Evolutionary conservation across 345 rosid genomes (phyloP), one percentile per base, ranked within the genome.

Genomic region (Rhodamnia rubescens): DNA sequence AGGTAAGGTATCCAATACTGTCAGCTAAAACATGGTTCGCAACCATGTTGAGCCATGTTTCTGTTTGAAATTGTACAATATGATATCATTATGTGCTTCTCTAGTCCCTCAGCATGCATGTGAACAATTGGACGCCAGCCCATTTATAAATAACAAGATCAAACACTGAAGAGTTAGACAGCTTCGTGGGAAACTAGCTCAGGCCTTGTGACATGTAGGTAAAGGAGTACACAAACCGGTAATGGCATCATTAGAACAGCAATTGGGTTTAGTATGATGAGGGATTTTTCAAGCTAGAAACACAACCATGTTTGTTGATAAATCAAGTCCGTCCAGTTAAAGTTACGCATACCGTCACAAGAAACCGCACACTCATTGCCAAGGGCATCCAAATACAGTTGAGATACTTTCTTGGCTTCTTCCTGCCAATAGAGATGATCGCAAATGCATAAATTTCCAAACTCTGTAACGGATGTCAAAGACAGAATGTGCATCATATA

Each of bases 281-380:
- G 24, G 24, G 13, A 64, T 4, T 64, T 18, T 32, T 64, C 24
- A 64, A 32, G 75, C 75, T 32, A 4, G 44, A 64, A 36, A 83
- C 29, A 83, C 49, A 83, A 36, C 75, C 36, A 42, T 0, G 14
- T 16, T 29, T 64, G 24, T 52, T 81, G 13, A n/a, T 81, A 11
- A 53, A 51, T n/a, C 52, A 85, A 85, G 15, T 82, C 81, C 26
- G 11, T 20, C 55, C 15, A 50, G 36, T 49, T 64, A 21, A 81
- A 85, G 81, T 80, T 47, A 53, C 40, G 40, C 88, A 88, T 89
- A 95, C 99, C 98, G 90, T 93, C 91, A 86, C 99, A 97, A 88
- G 91, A 91, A 85, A 90, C 87, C 32, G 97, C 93, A 88, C 92
- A 95, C 16, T 91, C 95, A 81, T 97, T 96, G 82, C 94, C 97